Percentiles rank a stretch among this genome's conserved stretches.
Evolutionary conservation across 192 early-diverging fungal genomes (phyloP).

Genomic region (Backusella tarrabulga): DNA sequence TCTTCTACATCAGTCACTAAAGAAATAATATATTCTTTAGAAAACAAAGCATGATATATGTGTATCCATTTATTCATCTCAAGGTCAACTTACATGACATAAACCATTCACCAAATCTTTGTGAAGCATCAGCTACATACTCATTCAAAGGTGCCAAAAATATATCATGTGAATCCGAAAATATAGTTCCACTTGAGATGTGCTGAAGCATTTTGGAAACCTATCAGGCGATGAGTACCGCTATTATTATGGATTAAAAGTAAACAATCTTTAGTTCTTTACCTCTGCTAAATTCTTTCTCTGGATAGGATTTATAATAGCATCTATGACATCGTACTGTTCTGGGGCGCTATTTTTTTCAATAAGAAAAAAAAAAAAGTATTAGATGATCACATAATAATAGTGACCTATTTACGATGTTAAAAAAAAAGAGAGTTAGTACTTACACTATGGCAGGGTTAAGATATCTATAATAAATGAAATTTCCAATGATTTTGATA

Average conservation of each 20-base stretch:
- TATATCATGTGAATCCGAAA: conserved; percentile 12
- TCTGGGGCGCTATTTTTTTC: conserved; percentile 80
- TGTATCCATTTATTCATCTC: background rate
- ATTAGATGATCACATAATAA: background rate
- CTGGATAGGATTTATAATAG: conserved; percentile 78
- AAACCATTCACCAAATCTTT: conserved; percentile 84
- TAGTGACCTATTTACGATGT: no score
- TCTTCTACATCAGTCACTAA: conserved; percentile 78
- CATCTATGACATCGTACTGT: conserved; percentile 92
- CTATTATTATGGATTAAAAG: no score
- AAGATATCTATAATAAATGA: conserved; percentile 98
- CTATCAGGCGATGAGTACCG: background rate
- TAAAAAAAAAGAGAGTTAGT: background rate
- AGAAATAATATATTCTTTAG: background rate
- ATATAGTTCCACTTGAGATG: conserved; percentile 56
- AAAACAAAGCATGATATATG: background rate
- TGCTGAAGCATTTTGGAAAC: conserved; percentile 91
- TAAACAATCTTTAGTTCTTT: background rate
- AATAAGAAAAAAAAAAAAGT: background rate
- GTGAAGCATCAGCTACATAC: conserved; percentile 52
- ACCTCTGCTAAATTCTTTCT: conserved; percentile 95
- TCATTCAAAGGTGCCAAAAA: conserved; percentile 13
- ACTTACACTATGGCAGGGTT: conserved; percentile 85
- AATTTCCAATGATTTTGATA: conserved; percentile 86
- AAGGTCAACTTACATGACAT: conserved; percentile 43